Percentiles rank a stretch among this genome's conserved stretches.
Conservation (phyloP, 345 rosid genomes). For the Brassica cretica region DNA sequence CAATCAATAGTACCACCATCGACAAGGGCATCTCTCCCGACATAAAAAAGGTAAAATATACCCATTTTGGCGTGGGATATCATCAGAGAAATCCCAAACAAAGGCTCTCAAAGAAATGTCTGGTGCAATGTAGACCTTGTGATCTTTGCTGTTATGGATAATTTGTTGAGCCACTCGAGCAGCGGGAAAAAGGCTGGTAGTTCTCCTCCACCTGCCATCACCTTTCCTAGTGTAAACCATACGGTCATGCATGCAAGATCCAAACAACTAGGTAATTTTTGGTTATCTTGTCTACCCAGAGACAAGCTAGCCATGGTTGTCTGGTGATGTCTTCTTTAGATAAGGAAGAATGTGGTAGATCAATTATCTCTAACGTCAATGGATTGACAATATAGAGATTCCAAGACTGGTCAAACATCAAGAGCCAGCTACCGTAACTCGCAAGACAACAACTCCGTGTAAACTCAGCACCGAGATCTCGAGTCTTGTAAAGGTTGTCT, state of each 20-base stretch:
- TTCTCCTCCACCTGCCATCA: background rate
- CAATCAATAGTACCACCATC: background rate
- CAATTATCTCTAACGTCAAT: background rate
- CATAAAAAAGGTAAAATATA: background rate
- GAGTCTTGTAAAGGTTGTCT: conserved; percentile 6
- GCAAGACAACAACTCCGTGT: background rate
- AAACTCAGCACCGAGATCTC: background rate
- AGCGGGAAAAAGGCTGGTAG: background rate
- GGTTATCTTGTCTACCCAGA: conserved; percentile 1
- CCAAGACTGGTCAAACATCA: background rate
- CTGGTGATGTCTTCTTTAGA: background rate
- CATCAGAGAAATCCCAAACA: conserved; percentile 17
- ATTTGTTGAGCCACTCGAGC: background rate
- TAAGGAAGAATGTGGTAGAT: background rate
- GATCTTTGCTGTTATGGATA: background rate
- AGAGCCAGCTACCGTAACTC: conserved; percentile 20
- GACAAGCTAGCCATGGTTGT: background rate
- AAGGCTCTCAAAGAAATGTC: accelerated
- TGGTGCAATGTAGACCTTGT: conserved; percentile 1
- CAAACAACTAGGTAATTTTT: conserved; percentile 13
- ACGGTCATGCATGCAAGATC: accelerated
- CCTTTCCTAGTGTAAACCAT: background rate
- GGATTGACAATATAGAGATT: background rate
- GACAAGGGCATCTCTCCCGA: background rate
- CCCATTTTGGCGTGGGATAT: background rate